Percentiles rank a stretch among this genome's conserved stretches.
Conservation (phyloP, 495 filamentous ascomycete genomes). For the Lentithecium fluviatile region DNA sequence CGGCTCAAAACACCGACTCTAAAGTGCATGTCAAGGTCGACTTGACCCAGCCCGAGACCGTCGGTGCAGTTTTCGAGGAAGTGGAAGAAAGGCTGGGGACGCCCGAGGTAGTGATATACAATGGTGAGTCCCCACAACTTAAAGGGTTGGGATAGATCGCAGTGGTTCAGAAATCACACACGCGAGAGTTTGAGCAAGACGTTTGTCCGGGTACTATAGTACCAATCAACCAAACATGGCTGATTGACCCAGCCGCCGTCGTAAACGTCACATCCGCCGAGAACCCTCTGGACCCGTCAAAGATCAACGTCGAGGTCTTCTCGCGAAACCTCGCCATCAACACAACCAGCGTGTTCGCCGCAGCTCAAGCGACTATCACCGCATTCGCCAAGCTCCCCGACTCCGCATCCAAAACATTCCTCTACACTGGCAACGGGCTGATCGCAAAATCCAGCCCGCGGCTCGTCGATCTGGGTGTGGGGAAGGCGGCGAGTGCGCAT, state of each 20-base stretch:
- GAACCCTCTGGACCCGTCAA: slow-evolving; percentile 38
- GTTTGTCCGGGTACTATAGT: too few species aligned
- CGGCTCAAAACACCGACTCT: slow-evolving; percentile 41
- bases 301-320: slow-evolving; percentile 42
- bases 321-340: slow-evolving; percentile 47
- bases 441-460: slow-evolving; percentile 40
- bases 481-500: slow-evolving; percentile 50
- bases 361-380: slow-evolving; percentile 47
- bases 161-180: too few species aligned
- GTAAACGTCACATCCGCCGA: slow-evolving; percentile 31
- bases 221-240: too few species aligned
- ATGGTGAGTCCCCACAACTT: slow-evolving; percentile 41
- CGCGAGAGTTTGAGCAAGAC: too few species aligned
- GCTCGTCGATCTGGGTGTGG: slow-evolving; percentile 46
- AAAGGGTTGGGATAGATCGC: neutral
- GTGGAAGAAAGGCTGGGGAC: slow-evolving; percentile 44
- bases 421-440: slow-evolving; percentile 52
- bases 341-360: slow-evolving; percentile 47
- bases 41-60: slow-evolving; percentile 44
- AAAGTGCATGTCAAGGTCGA: slow-evolving; percentile 46
- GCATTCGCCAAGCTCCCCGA: slow-evolving; percentile 45
- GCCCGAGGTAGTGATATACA: slow-evolving; percentile 53
- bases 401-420: slow-evolving; percentile 47
- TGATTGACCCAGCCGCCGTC: slow-evolving; percentile 24
- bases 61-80: slow-evolving; percentile 44